Evolutionary conservation across 345 rosid genomes (phyloP).

Genomic region (Limnanthes douglasii): DNA sequence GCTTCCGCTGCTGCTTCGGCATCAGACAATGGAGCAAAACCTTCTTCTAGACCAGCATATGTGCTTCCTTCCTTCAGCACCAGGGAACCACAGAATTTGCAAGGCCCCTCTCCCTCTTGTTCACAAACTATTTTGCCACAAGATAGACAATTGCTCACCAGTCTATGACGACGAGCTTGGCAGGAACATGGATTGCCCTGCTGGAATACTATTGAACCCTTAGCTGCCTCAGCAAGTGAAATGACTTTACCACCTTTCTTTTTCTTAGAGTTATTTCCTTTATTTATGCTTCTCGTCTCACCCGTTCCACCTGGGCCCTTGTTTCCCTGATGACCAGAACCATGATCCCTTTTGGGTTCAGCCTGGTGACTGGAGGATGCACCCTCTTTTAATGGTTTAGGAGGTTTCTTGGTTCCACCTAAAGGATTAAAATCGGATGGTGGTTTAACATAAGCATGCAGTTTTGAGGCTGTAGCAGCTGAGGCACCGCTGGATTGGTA

Average conservation of each 20-base stretch:
- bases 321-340: constrained; percentile 13
- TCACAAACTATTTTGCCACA: constrained; percentile 97
- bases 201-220: constrained; percentile 87
- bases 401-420: constrained; percentile 35
- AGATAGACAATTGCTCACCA: constrained; percentile 89
- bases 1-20: constrained; percentile 86
- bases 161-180: constrained; percentile 72
- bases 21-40: constrained; percentile 46
- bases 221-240: constrained; percentile 89
- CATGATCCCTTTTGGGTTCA: constrained; percentile 13
- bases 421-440: constrained; percentile 25
- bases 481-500: constrained; percentile 17
- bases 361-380: constrained; percentile 18
- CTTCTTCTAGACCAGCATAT: constrained; percentile 69
- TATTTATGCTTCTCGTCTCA: constrained; percentile 12
- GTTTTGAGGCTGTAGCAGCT: constrained; percentile 26
- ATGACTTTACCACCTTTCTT: constrained; percentile 77
- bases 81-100: constrained; percentile 75
- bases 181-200: constrained; percentile 88
- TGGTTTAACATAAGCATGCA: constrained; percentile 72
- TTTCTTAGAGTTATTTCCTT: constrained; percentile 43
- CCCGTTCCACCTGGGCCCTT: constrained; percentile 11
- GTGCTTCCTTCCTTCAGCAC: constrained; percentile 78
- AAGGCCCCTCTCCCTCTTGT: constrained; percentile 97
- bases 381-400: constrained; percentile 30